Evolutionary conservation across 176 grass and related monocot species (phyloP).

Genomic region (Eragrostis nindensis): DNA sequence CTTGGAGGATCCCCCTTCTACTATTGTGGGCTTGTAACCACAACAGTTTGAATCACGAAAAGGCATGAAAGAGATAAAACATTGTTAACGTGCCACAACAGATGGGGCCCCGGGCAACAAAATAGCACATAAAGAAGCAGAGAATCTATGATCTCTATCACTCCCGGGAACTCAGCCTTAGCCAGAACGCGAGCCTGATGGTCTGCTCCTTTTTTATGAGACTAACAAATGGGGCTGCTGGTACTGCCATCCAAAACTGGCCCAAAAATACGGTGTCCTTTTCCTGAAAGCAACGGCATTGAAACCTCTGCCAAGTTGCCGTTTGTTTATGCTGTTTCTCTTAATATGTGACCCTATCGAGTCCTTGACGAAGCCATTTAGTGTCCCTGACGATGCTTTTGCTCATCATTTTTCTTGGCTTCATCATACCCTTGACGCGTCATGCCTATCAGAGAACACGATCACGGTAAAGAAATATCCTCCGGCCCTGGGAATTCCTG

Average conservation of each 20-base stretch:
- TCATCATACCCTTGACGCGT: too few species aligned
- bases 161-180: constrained; percentile 13
- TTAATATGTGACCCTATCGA: constrained; percentile 36
- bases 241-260: background rate
- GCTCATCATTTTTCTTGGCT: constrained; percentile 53
- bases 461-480: constrained; percentile 14
- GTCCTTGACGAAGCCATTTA: constrained; percentile 47
- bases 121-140: constrained; percentile 32
- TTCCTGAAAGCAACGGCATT: background rate
- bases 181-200: constrained; percentile 26
- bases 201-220: constrained; percentile 25
- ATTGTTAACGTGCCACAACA: constrained; percentile 27
- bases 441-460: too few species aligned
- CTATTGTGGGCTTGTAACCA: too few species aligned
- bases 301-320: background rate
- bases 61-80: constrained; percentile 1
- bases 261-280: background rate
- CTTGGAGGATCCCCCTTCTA: too few species aligned
- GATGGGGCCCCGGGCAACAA: background rate
- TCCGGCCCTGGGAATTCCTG: too few species aligned
- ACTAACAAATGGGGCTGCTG: constrained; percentile 25
- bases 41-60: constrained; percentile 29
- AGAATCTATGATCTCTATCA: constrained; percentile 31
- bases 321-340: constrained; percentile 26
- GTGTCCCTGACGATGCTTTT: constrained; percentile 35